These are phyloP conservation scores for Fusarium drepaniforme DNA, from an alignment of 2,329 filamentous ascomycete species.

Conservation along the genomic window DNA sequence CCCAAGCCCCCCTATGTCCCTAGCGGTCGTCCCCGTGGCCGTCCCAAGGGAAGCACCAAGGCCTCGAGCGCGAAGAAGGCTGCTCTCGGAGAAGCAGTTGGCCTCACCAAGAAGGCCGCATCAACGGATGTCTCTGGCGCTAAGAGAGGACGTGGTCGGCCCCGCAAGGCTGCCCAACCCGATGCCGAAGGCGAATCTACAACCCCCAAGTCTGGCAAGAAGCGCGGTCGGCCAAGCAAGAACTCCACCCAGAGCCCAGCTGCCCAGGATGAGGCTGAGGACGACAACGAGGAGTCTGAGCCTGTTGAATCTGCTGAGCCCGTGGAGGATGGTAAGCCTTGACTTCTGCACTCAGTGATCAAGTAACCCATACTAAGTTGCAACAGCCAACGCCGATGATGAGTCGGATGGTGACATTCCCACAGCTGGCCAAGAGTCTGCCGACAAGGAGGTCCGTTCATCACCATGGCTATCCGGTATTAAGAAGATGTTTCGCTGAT, in stretches of 20 bases:
- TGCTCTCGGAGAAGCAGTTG: slow-evolving; percentile 19
- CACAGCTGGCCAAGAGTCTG: slow-evolving; percentile 8
- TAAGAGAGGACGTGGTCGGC: slow-evolving; percentile 43
- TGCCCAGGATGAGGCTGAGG: slow-evolving; percentile 23
- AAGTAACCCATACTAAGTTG: slow-evolving; percentile 11
- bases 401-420: slow-evolving; percentile 27
- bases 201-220: slow-evolving; percentile 36
- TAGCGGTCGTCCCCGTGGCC: slow-evolving; percentile 61
- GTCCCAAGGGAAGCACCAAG: slow-evolving; percentile 58
- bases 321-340: slow-evolving; percentile 6
- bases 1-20: slow-evolving; percentile 50
- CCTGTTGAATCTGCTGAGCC: background rate
- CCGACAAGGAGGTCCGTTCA: slow-evolving; percentile 46
- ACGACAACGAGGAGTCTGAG: slow-evolving; percentile 7
- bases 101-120: background rate
- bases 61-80: slow-evolving; percentile 26
- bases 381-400: slow-evolving; percentile 33
- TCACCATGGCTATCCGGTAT: slow-evolving; percentile 36
- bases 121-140: slow-evolving; percentile 16
- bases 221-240: slow-evolving; percentile 49
- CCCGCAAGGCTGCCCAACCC: slow-evolving; percentile 43
- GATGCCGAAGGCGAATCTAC: slow-evolving; percentile 24
- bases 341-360: background rate
- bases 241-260: slow-evolving; percentile 38
- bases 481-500: slow-evolving; percentile 46